Conservation (phyloP, 2,329 filamentous ascomycete genomes). For the Ciborinia camelliae region DNA sequence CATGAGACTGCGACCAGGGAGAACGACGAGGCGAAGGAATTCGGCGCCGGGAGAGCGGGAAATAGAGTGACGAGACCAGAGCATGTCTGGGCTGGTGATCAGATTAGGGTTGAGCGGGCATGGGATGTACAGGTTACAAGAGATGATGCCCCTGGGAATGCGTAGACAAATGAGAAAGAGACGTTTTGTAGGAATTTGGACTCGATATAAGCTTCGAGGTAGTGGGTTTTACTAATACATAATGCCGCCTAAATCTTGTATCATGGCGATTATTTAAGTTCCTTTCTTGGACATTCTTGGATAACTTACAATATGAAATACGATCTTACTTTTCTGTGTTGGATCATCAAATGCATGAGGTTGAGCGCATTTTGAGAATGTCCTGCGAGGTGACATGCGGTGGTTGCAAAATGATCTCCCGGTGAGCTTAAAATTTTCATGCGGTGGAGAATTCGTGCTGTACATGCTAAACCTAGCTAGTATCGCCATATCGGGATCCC, state of each 20-base stretch:
- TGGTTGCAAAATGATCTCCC: not conserved
- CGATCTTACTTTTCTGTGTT: not conserved
- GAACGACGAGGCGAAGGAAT: not conserved
- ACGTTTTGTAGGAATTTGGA: no score
- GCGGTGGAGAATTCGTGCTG: not conserved
- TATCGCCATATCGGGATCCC: no score
- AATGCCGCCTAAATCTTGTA: not conserved
- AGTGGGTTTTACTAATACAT: not conserved
- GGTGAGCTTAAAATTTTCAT: not conserved
- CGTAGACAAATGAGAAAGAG: not conserved
- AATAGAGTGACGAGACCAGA: constrained; percentile 3
- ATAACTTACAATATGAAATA: not conserved
- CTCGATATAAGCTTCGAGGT: no score
- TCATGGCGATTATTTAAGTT: not conserved
- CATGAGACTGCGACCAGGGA: not conserved
- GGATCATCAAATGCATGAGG: not conserved
- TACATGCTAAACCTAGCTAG: not conserved
- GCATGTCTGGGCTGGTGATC: constrained; percentile 3
- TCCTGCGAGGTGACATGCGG: not conserved
- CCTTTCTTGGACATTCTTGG: not conserved
- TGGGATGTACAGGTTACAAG: constrained; percentile 12
- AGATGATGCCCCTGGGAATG: not conserved
- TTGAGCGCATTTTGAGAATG: not conserved
- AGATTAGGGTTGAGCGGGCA: constrained; percentile 11
- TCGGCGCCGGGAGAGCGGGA: not conserved